Evolutionary conservation across 208 protist genomes (phyloP), one percentile per base, ranked within the genome.

Genomic region (Tritrichomonas foetus): DNA sequence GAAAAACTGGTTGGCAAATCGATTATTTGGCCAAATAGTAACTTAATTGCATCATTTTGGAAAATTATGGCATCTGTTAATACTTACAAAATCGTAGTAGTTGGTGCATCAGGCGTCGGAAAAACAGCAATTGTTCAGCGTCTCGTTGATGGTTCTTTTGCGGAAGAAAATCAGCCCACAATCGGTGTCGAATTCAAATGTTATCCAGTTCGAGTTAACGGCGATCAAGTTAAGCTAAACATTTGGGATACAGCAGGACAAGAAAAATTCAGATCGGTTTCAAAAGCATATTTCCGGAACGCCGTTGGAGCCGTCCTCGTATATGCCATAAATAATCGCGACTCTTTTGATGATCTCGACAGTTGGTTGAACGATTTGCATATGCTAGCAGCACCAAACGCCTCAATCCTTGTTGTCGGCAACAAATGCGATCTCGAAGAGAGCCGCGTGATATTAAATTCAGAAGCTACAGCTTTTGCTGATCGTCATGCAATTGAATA

Each of bases 31-130:
- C n/a, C n/a, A n/a, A n/a, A n/a, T n/a, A n/a, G n/a, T n/a, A n/a
- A n/a, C n/a, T n/a, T n/a, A n/a, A n/a, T n/a, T n/a, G n/a, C n/a
- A n/a, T n/a, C n/a, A n/a, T n/a, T n/a, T n/a, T n/a, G n/a, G n/a
- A n/a, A n/a, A n/a, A n/a, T n/a, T n/a, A n/a, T n/a, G n/a, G n/a
- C n/a, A n/a, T n/a, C n/a, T n/a, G n/a, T n/a, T n/a, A n/a, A 64
- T 64, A 69, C 64, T n/a, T 69, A 69, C n/a, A 69, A 69, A 69
- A n/a, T 69, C n/a, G 64, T 69, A 69, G 64, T 69, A n/a, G 64
- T 69, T 33, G 64, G 64, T 3, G 13, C 64, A 69, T 69, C 64
- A 69, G 64, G 64, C 8, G 64, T 69, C n/a, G 64, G 64, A n/a
- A 69, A 69, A n/a, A 69, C 64, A n/a, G 64, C 64, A 33, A n/a